These are phyloP conservation scores for Gorgonomyces haynaldii DNA, from an alignment of 192 early-diverging fungal genomes.

Conservation along the genomic window DNA sequence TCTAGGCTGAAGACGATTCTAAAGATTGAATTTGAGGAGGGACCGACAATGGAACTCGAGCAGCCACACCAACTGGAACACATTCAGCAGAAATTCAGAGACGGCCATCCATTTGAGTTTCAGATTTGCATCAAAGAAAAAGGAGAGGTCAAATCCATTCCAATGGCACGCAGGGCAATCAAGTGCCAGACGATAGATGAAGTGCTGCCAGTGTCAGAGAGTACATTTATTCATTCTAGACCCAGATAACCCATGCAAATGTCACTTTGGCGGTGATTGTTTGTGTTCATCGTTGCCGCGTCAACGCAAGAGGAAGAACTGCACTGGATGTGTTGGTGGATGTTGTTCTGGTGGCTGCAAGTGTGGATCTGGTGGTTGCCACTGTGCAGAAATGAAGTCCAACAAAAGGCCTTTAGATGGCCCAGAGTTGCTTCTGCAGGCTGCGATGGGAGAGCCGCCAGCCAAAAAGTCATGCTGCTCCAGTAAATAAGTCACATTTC, in stretches of 20 bases:
- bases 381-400: too few species aligned
- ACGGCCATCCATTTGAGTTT: background rate
- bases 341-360: too few species aligned
- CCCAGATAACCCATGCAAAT: constrained; percentile 3
- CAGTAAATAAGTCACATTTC: too few species aligned
- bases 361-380: too few species aligned
- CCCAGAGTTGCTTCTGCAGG: too few species aligned
- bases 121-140: background rate
- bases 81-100: background rate
- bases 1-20: background rate
- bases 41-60: background rate
- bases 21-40: background rate
- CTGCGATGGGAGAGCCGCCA: too few species aligned
- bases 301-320: too few species aligned
- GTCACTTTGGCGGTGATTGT: constrained; percentile 3
- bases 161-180: background rate
- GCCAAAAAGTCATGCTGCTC: too few species aligned
- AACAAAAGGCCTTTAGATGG: too few species aligned
- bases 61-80: background rate
- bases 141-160: background rate
- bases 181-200: background rate
- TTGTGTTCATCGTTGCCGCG: too few species aligned
- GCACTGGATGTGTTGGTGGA: too few species aligned
- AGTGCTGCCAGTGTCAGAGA: background rate
- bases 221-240: background rate